Percentiles rank a stretch among this genome's conserved stretches.
These are phyloP conservation scores for Boechera divaricarpa DNA, from an alignment of 345 rosid genomes.

Conservation along the genomic window DNA sequence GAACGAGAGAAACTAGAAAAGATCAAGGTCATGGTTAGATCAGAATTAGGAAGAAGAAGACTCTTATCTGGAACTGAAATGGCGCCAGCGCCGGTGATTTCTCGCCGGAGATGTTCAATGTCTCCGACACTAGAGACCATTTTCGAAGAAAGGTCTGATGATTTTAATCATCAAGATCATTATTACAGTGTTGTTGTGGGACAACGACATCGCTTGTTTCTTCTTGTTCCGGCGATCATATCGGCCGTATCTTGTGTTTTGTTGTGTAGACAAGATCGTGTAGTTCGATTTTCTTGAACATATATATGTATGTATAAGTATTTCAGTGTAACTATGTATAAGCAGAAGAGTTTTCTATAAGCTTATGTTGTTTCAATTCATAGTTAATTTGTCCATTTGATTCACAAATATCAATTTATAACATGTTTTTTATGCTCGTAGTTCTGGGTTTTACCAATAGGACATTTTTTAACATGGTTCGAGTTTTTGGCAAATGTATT, in stretches of 20 bases:
- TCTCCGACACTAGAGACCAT: constrained; percentile 58
- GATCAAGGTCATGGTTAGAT: constrained; percentile 38
- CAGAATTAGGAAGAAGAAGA: constrained; percentile 38
- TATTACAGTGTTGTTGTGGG: constrained; percentile 10
- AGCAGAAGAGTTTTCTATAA: constrained; percentile 30
- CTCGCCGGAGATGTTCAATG: constrained; percentile 44
- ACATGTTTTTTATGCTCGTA: background rate
- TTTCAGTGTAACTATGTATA: constrained; percentile 25
- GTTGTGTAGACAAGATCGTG: constrained; percentile 46
- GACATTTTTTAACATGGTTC: background rate
- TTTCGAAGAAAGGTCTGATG: constrained; percentile 52
- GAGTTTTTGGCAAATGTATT: background rate
- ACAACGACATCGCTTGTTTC: constrained; percentile 42
- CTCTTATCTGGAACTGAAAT: constrained; percentile 42
- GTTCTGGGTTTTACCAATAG: background rate
- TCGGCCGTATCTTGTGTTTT: constrained; percentile 48
- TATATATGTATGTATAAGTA: background rate
- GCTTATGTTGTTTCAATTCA: background rate
- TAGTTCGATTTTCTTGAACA: constrained; percentile 40
- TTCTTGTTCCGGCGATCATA: constrained; percentile 51
- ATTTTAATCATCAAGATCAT: constrained; percentile 16
- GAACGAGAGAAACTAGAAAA: constrained; percentile 19
- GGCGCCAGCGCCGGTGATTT: constrained; percentile 46
- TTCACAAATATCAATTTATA: background rate
- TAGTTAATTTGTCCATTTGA: background rate